These are phyloP conservation scores for Hanseniaspora lindneri DNA, from an alignment of 805 yeast species.

Conservation along the genomic window DNA sequence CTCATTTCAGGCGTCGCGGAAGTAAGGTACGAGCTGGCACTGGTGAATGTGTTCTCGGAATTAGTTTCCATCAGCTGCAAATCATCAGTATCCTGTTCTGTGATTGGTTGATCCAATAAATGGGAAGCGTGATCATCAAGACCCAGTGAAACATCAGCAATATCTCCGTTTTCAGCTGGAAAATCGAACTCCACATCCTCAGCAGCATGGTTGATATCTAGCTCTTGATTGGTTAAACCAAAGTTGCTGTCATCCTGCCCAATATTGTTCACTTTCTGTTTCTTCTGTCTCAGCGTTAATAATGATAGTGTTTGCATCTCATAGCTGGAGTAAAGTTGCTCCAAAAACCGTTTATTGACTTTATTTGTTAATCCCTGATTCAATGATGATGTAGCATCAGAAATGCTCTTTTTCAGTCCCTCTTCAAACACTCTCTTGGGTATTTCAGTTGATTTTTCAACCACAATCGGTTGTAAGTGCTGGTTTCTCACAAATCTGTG, in stretches of 20 bases:
- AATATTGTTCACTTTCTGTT: not conserved
- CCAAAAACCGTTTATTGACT: slow-evolving; percentile 11
- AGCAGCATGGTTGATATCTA: no score
- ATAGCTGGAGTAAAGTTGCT: slow-evolving; percentile 5
- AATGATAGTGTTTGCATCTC: slow-evolving; percentile 5
- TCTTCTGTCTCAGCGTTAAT: slow-evolving; percentile 2
- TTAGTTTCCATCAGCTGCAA: slow-evolving; percentile 7
- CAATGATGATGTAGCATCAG: no score
- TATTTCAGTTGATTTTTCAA: slow-evolving; percentile 19
- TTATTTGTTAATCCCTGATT: no score
- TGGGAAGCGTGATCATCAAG: not conserved
- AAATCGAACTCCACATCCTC: not conserved
- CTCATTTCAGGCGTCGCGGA: slow-evolving; percentile 12
- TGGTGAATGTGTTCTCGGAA: slow-evolving; percentile 8
- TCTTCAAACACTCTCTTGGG: slow-evolving; percentile 19
- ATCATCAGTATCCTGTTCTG: not conserved
- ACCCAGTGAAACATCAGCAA: slow-evolving; percentile 9
- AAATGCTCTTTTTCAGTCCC: not conserved
- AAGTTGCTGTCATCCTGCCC: not conserved
- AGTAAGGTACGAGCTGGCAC: slow-evolving; percentile 10
- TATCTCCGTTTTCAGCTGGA: not conserved
- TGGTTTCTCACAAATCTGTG: slow-evolving; percentile 8
- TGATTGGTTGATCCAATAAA: not conserved
- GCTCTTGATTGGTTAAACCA: no score
- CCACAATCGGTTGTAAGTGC: slow-evolving; percentile 15